Evolutionary conservation across 805 yeast species (phyloP).

Genomic region (Grigorovia humatica): DNA sequence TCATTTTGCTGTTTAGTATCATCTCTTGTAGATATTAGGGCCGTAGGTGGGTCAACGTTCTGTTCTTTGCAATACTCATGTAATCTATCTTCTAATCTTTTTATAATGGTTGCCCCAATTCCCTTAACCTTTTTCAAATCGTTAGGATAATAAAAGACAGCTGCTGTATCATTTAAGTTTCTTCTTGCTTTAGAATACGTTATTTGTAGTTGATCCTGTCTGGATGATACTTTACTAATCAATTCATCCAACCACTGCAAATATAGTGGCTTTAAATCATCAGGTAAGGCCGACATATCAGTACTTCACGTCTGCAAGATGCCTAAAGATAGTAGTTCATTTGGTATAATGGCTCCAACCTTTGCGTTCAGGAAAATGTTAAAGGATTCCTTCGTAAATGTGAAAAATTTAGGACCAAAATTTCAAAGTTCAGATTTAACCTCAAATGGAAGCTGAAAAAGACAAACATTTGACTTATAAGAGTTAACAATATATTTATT

Average conservation of each 20-base stretch:
- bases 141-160: slow-evolving; percentile 41
- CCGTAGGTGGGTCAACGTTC: slow-evolving; percentile 27
- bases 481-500: not conserved
- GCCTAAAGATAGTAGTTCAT: not conserved
- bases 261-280: slow-evolving; percentile 43
- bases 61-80: slow-evolving; percentile 46
- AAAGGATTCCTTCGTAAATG: too few relatives aligned
- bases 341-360: not conserved
- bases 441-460: too few relatives aligned
- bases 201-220: slow-evolving; percentile 42
- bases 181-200: slow-evolving; percentile 49
- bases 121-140: slow-evolving; percentile 51
- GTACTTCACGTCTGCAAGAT: not conserved
- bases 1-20: slow-evolving; percentile 8
- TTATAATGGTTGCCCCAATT: slow-evolving; percentile 64
- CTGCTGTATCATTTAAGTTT: slow-evolving; percentile 36
- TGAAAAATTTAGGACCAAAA: too few relatives aligned
- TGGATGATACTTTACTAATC: slow-evolving; percentile 34
- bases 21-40: slow-evolving; percentile 3
- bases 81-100: slow-evolving; percentile 38
- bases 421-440: too few relatives aligned
- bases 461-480: not conserved
- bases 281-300: slow-evolving; percentile 25
- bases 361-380: too few relatives aligned
- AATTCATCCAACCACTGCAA: slow-evolving; percentile 50